Conservation (phyloP, 768 basidiomycete genomes). For the Hygrophoropsis aurantiaca region DNA sequence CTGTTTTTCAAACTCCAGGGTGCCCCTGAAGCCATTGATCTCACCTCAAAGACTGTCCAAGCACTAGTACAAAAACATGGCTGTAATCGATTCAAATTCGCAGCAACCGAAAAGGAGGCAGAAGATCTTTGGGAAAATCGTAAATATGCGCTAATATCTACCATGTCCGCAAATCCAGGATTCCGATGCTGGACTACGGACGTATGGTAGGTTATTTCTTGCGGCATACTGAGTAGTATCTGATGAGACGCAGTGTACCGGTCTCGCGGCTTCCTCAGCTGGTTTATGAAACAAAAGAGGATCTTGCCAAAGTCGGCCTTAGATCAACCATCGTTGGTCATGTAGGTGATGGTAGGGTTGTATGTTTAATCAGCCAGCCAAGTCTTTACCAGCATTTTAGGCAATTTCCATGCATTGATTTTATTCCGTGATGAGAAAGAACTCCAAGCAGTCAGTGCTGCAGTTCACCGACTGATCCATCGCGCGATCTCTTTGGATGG, state of each 20-base stretch:
- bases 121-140: constrained; percentile 81
- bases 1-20: constrained; percentile 95
- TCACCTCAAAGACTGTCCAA: constrained; percentile 58
- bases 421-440: constrained; percentile 62
- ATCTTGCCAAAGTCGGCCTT: constrained; percentile 58
- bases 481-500: constrained; percentile 75
- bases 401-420: constrained; percentile 50
- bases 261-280: constrained; percentile 68
- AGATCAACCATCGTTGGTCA: constrained; percentile 78
- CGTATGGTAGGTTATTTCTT: constrained; percentile 61
- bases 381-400: constrained; percentile 18
- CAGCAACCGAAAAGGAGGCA: constrained; percentile 72
- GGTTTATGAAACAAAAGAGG: constrained; percentile 77
- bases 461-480: constrained; percentile 69
- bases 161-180: constrained; percentile 62
- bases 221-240: neutral
- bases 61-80: constrained; percentile 66
- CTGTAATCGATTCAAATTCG: constrained; percentile 69
- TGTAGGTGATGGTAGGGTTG: constrained; percentile 71
- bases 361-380: constrained; percentile 16
- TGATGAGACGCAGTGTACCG: constrained; percentile 49
- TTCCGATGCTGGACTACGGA: constrained; percentile 82
- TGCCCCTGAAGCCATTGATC: constrained; percentile 54
- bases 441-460: constrained; percentile 49
- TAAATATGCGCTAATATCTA: constrained; percentile 79